phyloP scores from a whole-genome alignment of 345 rosid species.

The Syzygium grande region DNA sequence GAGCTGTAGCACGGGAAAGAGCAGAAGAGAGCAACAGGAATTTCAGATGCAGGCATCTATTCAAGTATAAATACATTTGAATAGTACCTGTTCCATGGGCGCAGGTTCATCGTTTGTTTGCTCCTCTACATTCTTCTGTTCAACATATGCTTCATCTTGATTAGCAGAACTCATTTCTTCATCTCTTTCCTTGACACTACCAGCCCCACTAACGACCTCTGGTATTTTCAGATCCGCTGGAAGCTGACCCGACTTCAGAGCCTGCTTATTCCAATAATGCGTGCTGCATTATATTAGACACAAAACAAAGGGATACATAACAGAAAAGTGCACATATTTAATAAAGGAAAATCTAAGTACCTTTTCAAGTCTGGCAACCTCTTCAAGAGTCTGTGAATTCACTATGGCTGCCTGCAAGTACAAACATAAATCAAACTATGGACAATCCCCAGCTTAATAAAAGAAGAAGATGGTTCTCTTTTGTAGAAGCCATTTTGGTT shows the following conservation, averaged over 20 bases:
- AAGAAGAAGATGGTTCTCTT: not conserved
- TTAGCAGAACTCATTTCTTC: slow-evolving; percentile 23
- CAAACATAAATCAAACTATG: not conserved
- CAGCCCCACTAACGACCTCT: slow-evolving; percentile 20
- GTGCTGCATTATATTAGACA: slow-evolving; percentile 7
- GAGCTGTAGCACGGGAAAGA: not conserved
- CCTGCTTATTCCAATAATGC: slow-evolving; percentile 39
- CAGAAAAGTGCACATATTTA: not conserved
- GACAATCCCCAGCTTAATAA: not conserved
- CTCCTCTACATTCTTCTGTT: slow-evolving; percentile 5
- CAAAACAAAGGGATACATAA: not conserved
- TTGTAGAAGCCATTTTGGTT: not conserved
- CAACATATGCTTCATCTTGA: slow-evolving; percentile 3
- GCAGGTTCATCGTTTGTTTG: slow-evolving; percentile 38
- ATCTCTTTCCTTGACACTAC: slow-evolving; percentile 24
- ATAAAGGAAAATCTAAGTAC: slow-evolving; percentile 18
- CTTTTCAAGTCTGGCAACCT: slow-evolving; percentile 97
- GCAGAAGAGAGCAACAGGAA: not conserved
- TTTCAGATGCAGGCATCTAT: not conserved
- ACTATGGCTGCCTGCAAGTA: slow-evolving; percentile 88
- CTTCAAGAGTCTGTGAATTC: slow-evolving; percentile 98
- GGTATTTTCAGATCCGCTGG: slow-evolving; percentile 72
- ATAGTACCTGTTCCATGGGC: slow-evolving; percentile 64
- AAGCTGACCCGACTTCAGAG: slow-evolving; percentile 85
- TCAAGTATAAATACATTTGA: not conserved